Base-by-base conservation (phyloP, 257 asterid genomes). In the Prunella vulgaris region DNA sequence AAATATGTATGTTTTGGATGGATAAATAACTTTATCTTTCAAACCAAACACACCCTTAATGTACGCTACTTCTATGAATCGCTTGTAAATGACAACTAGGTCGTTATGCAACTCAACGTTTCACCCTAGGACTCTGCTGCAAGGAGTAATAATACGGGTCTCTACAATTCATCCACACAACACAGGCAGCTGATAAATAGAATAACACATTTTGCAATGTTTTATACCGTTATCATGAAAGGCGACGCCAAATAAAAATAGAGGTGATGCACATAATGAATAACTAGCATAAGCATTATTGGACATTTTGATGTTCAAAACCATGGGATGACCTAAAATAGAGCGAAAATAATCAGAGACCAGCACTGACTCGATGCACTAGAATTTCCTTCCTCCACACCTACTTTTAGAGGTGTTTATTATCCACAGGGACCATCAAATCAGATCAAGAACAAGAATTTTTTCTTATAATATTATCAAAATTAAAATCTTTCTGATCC, bases 401-500 rank as follows among this genome's bases (percentile, higher is more conserved):
- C 25, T 46, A 46, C 53, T 46, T 46, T n/a, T 46, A 25, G 40
- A 64, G 10, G 24, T 20, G 27, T 2, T 24, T 24, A 51, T 72
- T 62, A 62, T 25, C 59, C 35, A n/a, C 15, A 38, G 22, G 25
- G 59, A 52, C 22, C 18, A 46, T 46, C 5, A 54, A 30, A 28
- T 59, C 53, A 4, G 17, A 66, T 52, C 38, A 57, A 17, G 53
- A 64, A 53, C 7, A 32, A 42, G 25, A 78, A 62, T 42, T n/a
- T 42, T 49, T 53, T n/a, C n/a, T 60, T 52, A 67, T 30, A 61
- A 52, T 58, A 15, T 52, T 21, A 28, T 49, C 62, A 59, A 67
- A 77, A 53, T 48, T 22, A 58, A 49, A 74, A 70, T 22, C 37
- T 51, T 30, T 24, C n/a, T 14, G 28, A 52, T 37, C 69, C 32